A percentile compares a stretch with the other conserved stretches of the same genome.
Evolutionary conservation across 257 asterid species (phyloP).

Genomic region (Solanum megistacrolobum): DNA sequence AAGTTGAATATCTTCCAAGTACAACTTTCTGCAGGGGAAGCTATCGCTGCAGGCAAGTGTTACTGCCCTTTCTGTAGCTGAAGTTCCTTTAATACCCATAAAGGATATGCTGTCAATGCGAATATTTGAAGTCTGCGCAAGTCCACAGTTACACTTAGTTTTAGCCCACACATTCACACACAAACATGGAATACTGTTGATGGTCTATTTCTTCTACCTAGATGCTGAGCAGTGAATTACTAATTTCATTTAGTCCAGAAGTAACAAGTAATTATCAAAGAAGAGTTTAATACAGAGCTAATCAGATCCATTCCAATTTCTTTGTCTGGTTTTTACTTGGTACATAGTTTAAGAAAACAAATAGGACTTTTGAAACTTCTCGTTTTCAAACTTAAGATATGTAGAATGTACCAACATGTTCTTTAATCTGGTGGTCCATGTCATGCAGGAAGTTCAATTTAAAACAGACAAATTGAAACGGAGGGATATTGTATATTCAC

Average conservation of each 20-base stretch:
- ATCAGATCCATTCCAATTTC: neutral
- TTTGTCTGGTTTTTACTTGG: neutral
- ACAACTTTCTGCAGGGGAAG: conserved; percentile 49
- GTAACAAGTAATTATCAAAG: neutral
- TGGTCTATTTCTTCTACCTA: neutral
- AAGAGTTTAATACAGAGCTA: neutral
- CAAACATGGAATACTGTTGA: neutral
- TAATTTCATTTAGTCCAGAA: neutral
- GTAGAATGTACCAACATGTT: neutral
- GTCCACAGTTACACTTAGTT: neutral
- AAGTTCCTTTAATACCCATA: conserved; percentile 53
- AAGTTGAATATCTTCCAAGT: conserved; percentile 49
- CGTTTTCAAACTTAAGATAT: neutral
- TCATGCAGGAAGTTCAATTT: neutral
- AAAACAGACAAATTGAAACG: neutral
- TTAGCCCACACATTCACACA: neutral
- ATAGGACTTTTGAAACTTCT: neutral
- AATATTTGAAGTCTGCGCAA: conserved; percentile 64
- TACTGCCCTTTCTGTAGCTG: conserved; percentile 60
- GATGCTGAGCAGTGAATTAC: neutral
- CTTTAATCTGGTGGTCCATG: neutral
- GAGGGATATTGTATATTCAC: neutral
- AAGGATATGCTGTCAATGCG: conserved; percentile 35
- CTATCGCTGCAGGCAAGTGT: conserved; percentile 57
- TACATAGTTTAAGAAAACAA: neutral